Evolutionary conservation across 1,139 yeast species (phyloP).

Genomic region (Yamadazyma epiphylla): DNA sequence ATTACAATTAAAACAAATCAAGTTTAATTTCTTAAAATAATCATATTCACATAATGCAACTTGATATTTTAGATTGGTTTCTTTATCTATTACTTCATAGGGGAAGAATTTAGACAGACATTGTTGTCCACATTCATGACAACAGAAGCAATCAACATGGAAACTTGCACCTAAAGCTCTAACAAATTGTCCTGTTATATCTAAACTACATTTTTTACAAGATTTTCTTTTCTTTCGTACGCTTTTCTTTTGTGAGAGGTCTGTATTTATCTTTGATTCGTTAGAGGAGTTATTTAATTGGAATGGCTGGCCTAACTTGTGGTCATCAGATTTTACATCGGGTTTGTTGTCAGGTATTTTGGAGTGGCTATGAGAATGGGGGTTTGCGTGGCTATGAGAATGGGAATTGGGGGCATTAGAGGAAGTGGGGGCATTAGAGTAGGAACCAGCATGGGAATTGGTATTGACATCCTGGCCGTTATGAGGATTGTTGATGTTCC

Average conservation of each 20-base stretch:
- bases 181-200: conserved; percentile 78
- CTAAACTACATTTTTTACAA: conserved; percentile 63
- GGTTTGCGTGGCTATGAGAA: too few species aligned
- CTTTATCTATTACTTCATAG: conserved; percentile 36
- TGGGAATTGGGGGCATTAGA: too few species aligned
- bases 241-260: conserved; percentile 11
- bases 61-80: conserved; percentile 32
- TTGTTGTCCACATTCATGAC: conserved; percentile 74
- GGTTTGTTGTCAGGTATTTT: too few species aligned
- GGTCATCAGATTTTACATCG: neutral
- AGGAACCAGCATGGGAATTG: neutral
- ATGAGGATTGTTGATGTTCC: too few species aligned
- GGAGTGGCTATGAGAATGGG: too few species aligned
- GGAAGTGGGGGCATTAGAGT: too few species aligned
- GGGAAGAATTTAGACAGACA: conserved; percentile 77
- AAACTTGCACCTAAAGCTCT: conserved; percentile 77
- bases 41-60: conserved; percentile 91
- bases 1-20: conserved; percentile 82
- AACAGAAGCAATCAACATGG: conserved; percentile 84
- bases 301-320: neutral
- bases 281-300: neutral
- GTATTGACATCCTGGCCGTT: conserved; percentile 1
- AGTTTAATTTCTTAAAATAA: conserved; percentile 78
- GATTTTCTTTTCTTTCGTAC: conserved; percentile 29
- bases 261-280: conserved; percentile 5